phyloP scores from a whole-genome alignment of 371 early-diverging fungal species.

The Mortierella sp. region DNA sequence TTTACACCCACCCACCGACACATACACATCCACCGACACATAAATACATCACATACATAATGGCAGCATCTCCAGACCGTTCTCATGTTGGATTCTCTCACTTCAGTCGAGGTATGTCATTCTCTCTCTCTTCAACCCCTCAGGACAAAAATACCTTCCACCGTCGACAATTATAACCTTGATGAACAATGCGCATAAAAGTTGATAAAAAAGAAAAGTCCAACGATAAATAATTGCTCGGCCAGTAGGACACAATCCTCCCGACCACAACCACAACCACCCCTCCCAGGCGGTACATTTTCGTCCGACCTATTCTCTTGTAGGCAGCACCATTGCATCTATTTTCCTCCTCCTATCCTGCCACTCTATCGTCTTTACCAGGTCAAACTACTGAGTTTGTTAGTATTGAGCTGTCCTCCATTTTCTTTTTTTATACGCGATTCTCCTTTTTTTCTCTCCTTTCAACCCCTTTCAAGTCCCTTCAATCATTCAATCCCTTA shows the following conservation, averaged over 20 bases:
- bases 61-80: conserved; percentile 5
- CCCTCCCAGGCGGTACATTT: conserved; percentile 10
- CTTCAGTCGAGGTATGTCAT: conserved; percentile 4
- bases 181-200: conserved; percentile 3
- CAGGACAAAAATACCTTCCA: neutral
- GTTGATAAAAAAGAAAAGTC: neutral
- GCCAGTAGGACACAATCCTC: neutral
- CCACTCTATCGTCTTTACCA: neutral
- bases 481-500: neutral
- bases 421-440: neutral
- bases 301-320: conserved; percentile 7
- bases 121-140: neutral
- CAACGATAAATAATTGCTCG: neutral
- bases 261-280: neutral
- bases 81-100: conserved; percentile 11
- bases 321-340: neutral
- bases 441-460: neutral
- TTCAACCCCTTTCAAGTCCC: no score
- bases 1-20: neutral
- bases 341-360: conserved; percentile 1
- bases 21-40: neutral
- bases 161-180: neutral
- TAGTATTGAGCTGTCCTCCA: neutral
- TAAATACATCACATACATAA: neutral
- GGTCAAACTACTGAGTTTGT: neutral